A percentile compares a stretch with the other conserved stretches of the same genome.
Conservation (phyloP, 176 grass and related monocot genomes). For the Oryza brachyantha region DNA sequence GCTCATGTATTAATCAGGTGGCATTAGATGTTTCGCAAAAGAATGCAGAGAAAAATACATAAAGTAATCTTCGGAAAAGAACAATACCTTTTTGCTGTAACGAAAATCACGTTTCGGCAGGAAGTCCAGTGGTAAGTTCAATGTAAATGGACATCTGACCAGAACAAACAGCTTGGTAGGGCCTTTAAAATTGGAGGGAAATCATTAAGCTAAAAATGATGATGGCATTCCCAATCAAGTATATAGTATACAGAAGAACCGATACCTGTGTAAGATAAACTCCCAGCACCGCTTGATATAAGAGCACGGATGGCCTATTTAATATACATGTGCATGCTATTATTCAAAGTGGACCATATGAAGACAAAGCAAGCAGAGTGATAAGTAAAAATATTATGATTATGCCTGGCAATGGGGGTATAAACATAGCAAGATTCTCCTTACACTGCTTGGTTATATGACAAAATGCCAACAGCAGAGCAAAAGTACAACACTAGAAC, state of each 20-base stretch:
- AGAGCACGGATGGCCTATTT: conserved; percentile 77
- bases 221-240: background rate
- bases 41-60: background rate
- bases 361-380: background rate
- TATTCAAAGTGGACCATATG: background rate
- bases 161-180: conserved; percentile 85
- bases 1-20: background rate
- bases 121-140: conserved; percentile 79
- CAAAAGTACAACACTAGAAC: background rate
- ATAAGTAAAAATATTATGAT: background rate
- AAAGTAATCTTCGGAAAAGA: conserved; percentile 12
- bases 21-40: background rate
- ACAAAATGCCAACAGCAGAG: background rate
- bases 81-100: conserved; percentile 78
- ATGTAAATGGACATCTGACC: conserved; percentile 61
- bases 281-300: conserved; percentile 83
- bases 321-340: conserved; percentile 26
- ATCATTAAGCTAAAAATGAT: conserved; percentile 14
- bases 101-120: conserved; percentile 85
- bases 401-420: background rate
- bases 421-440: background rate
- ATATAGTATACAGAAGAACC: conserved; percentile 14
- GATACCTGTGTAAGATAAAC: conserved; percentile 68
- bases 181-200: conserved; percentile 42
- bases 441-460: background rate